phyloP scores from a whole-genome alignment of 2,329 filamentous ascomycete genomes.

The Coniochaeta prunicola region DNA sequence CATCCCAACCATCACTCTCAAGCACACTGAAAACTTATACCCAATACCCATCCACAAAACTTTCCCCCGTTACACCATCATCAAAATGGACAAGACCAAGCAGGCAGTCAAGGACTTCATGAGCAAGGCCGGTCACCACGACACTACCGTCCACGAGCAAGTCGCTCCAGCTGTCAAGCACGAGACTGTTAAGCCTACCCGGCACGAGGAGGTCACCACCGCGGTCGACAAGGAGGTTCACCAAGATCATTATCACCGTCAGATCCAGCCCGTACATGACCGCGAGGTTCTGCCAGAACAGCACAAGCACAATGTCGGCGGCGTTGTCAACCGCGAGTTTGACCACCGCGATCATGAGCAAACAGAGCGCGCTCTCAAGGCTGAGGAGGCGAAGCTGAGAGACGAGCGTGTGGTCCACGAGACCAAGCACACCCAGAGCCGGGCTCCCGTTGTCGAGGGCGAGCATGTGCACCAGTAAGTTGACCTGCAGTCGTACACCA shows the following conservation, averaged over 20 bases:
- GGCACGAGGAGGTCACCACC: constrained; percentile 54
- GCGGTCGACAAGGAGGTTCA: constrained; percentile 63
- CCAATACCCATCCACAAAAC: background rate
- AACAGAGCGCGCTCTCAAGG: constrained; percentile 36
- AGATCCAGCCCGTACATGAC: constrained; percentile 52
- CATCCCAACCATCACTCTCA: background rate
- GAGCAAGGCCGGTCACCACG: constrained; percentile 53
- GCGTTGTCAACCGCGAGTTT: constrained; percentile 53
- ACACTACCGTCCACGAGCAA: constrained; percentile 63
- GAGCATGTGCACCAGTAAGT: constrained; percentile 53
- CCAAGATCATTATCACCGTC: constrained; percentile 66
- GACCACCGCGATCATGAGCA: constrained; percentile 51
- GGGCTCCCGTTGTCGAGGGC: constrained; percentile 43
- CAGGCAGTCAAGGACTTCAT: constrained; percentile 54
- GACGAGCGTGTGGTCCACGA: constrained; percentile 38
- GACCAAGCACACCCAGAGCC: constrained; percentile 39
- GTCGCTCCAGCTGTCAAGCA: constrained; percentile 53
- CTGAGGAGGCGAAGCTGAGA: constrained; percentile 47
- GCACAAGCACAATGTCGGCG: constrained; percentile 51
- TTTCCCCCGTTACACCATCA: background rate
- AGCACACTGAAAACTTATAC: background rate
- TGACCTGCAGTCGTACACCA: background rate
- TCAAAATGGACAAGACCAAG: constrained; percentile 58
- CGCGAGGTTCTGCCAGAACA: constrained; percentile 43
- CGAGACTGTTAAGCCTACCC: constrained; percentile 51